These are phyloP conservation scores for Huiozyma naganishii DNA, from an alignment of 805 yeast genomes.

Conservation along the genomic window DNA sequence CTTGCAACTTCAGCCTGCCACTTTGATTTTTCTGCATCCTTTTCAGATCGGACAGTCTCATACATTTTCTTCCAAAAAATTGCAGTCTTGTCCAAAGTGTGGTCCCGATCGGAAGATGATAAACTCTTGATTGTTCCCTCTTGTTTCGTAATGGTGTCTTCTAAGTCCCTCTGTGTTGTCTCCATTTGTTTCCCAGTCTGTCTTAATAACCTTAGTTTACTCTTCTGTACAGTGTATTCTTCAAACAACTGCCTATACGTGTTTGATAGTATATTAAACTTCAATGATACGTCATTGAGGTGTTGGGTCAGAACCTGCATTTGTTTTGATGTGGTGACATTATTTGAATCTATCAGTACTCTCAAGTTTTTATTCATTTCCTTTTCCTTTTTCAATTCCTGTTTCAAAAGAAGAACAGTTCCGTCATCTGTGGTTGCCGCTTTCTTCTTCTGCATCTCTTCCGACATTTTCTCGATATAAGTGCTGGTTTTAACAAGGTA, in stretches of 20 bases:
- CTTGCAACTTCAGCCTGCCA: slow-evolving; percentile 1
- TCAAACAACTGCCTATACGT: slow-evolving; percentile 1
- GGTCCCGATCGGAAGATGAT: not conserved
- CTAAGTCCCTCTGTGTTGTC: not conserved
- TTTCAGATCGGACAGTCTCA: not conserved
- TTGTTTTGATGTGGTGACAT: not conserved
- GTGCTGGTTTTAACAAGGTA: slow-evolving; percentile 1
- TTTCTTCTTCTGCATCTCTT: not conserved
- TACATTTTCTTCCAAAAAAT: slow-evolving; percentile 5
- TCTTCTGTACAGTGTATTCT: not conserved
- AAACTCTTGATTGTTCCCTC: not conserved
- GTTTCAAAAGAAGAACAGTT: not conserved
- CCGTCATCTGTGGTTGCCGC: no score
- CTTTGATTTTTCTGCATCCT: not conserved
- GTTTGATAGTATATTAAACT: slow-evolving; percentile 1
- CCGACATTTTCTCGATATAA: slow-evolving; percentile 1
- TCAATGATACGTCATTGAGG: not conserved
- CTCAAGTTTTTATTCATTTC: no score
- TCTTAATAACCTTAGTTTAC: not conserved
- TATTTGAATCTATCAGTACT: not conserved
- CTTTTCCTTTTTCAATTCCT: not conserved
- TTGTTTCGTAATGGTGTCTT: not conserved
- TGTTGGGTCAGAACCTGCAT: not conserved
- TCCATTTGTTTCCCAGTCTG: not conserved
- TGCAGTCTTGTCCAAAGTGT: not conserved